Evolutionary conservation across 140 eudicot genomes (phyloP).

Genomic region (Erigeron philadelphicus): DNA sequence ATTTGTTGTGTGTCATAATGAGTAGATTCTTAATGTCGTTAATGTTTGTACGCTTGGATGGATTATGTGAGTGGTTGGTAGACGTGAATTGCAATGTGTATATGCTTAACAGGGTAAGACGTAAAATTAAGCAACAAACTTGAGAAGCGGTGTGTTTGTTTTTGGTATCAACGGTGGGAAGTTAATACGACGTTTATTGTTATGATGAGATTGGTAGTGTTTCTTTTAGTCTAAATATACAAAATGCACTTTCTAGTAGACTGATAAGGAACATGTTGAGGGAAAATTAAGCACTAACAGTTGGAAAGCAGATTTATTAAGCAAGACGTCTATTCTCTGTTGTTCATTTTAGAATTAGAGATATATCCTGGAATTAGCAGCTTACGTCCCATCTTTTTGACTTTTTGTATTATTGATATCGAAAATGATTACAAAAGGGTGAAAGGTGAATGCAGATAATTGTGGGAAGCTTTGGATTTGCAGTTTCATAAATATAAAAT

Average conservation of each 20-base stretch:
- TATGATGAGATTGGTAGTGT: background rate
- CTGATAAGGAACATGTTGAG: background rate
- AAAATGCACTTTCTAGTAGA: background rate
- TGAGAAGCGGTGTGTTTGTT: background rate
- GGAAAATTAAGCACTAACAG: background rate
- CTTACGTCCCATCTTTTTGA: background rate
- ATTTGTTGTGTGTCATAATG: too few relatives aligned
- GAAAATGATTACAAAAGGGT: slow-evolving; percentile 3
- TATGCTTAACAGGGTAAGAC: too few relatives aligned
- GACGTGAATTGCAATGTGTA: too few relatives aligned
- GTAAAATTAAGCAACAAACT: background rate
- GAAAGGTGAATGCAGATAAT: background rate
- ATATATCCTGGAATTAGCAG: background rate
- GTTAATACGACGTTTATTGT: background rate
- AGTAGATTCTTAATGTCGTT: too few relatives aligned
- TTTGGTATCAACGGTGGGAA: background rate
- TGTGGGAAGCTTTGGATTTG: background rate
- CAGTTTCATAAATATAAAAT: too few relatives aligned
- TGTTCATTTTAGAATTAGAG: background rate
- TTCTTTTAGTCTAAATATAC: slow-evolving; percentile 5
- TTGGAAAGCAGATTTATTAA: too few relatives aligned
- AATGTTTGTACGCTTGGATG: too few relatives aligned
- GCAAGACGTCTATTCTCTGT: slow-evolving; percentile 9
- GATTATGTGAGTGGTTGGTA: too few relatives aligned
- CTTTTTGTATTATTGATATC: background rate